Conservation (phyloP, 441 rosid species). For the Gossypium schwendimanii region DNA sequence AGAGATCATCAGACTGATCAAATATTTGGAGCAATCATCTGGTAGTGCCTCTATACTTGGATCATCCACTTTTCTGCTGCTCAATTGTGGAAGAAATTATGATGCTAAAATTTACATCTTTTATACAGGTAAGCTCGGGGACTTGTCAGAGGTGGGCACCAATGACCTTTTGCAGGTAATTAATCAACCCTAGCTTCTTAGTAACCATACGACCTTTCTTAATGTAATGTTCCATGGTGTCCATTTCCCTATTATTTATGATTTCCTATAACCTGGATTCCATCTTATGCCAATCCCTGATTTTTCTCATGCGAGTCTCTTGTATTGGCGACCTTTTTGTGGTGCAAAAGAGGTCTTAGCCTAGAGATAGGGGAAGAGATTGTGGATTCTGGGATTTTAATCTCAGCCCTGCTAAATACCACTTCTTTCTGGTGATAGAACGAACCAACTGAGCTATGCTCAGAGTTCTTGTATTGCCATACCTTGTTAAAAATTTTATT, state of each 20-base stretch:
- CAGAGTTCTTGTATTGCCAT: background rate
- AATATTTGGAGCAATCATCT: constrained; percentile 64
- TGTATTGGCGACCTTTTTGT: background rate
- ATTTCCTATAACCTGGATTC: background rate
- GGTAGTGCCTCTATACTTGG: constrained; percentile 37
- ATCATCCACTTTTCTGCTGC: background rate
- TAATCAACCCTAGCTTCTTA: background rate
- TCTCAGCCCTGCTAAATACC: background rate
- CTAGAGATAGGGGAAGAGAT: background rate
- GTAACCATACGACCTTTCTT: background rate
- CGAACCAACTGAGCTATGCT: background rate
- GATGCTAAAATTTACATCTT: constrained; percentile 14
- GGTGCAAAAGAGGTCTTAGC: background rate
- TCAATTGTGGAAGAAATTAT: background rate
- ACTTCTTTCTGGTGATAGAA: background rate
- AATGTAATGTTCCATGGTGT: background rate
- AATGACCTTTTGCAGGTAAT: constrained; percentile 65
- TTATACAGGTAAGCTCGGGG: constrained; percentile 55
- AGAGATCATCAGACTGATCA: constrained; percentile 75
- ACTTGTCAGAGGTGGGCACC: constrained; percentile 39
- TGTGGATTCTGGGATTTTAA: background rate
- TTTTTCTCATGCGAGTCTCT: constrained; percentile 3
- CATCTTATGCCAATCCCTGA: background rate
- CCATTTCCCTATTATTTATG: background rate
- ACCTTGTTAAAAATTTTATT: background rate